Base-by-base conservation (phyloP, 495 filamentous ascomycete genomes). In the Penicillium canariense region DNA sequence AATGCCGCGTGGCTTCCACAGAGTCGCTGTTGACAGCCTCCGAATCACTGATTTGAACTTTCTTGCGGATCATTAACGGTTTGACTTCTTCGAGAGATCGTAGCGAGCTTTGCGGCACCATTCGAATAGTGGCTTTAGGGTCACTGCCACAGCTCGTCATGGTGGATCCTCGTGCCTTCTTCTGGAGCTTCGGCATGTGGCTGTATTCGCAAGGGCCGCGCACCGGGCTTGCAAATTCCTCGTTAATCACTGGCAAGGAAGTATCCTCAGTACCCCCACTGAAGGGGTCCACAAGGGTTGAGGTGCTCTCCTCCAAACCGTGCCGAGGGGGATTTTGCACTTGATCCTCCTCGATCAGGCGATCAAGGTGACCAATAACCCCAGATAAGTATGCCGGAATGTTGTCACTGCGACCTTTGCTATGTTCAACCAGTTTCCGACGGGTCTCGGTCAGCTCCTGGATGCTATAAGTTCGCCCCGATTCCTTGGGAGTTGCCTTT, bases 291-390 rank as follows among this genome's bases (percentile, higher is more conserved):
- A 85, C 86, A 5, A 76, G 71, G 6, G 72, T 23, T 0, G 23
- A 47, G 12, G 47, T 36, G n/a, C 23, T 60, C 28, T 50, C 66
- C 14, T 61, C 57, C n/a, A 34, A 58, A 15, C 56, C 47, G 32
- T 43, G 46, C 8, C 22, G n/a, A 6, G 15, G 4, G 4, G 46
- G 35, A 46, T 59, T 23, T 8, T 39, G 31, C 1, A 12, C 30
- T 36, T 66, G 43, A 10, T 74, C 74, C 31, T 81, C 73, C 49
- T 81, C 73, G 61, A 86, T 84, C 46, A 87, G 68, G n/a, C 78
- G 71, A 62, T 87, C 84, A 25, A 87, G 70, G 49, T 86, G 79
- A 1, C 74, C 73, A 35, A 88, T 82, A 3, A 88, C 78, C 28
- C 81, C 78, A 17, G 79, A 76, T 25, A 88, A 66, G 53, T 81